A percentile compares a stretch with the other conserved stretches of the same genome.
These are phyloP conservation scores for Paracoccidioides brasiliensis DNA, from an alignment of 2,329 filamentous ascomycete species.

Conservation along the genomic window DNA sequence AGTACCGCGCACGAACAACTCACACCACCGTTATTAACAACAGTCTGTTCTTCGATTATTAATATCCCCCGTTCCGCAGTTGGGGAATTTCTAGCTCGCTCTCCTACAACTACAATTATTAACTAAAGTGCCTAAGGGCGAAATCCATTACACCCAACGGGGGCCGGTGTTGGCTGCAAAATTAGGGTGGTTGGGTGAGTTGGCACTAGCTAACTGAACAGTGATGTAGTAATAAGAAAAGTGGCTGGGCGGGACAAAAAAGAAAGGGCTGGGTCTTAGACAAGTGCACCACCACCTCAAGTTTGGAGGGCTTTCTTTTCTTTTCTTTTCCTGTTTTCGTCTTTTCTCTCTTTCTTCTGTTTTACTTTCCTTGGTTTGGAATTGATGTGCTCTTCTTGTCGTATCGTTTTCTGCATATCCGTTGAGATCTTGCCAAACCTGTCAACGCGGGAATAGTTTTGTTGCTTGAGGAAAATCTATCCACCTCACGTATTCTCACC, in stretches of 20 bases:
- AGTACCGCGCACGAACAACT: neutral
- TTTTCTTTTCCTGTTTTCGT: slow-evolving; percentile 6
- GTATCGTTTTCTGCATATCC: no score
- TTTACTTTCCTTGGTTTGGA: slow-evolving; percentile 1
- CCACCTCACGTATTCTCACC: neutral
- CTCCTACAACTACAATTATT: neutral
- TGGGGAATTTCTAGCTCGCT: neutral
- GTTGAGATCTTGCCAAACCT: neutral
- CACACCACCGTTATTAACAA: neutral
- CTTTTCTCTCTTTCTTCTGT: neutral
- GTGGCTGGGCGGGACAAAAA: slow-evolving; percentile 11
- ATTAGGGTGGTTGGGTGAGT: neutral
- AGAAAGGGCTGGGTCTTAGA: neutral
- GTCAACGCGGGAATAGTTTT: no score
- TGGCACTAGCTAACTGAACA: neutral
- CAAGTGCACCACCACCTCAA: neutral
- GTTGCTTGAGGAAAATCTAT: no score
- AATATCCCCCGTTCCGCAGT: neutral
- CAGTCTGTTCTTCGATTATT: neutral
- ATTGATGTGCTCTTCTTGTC: no score
- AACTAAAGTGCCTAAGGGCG: neutral
- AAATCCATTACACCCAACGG: neutral
- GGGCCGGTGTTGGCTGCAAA: neutral
- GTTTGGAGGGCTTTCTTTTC: slow-evolving; percentile 5
- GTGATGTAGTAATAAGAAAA: neutral